These are phyloP conservation scores for Microcyclosporella mali DNA, from an alignment of 2,329 filamentous ascomycete genomes.

Conservation along the genomic window DNA sequence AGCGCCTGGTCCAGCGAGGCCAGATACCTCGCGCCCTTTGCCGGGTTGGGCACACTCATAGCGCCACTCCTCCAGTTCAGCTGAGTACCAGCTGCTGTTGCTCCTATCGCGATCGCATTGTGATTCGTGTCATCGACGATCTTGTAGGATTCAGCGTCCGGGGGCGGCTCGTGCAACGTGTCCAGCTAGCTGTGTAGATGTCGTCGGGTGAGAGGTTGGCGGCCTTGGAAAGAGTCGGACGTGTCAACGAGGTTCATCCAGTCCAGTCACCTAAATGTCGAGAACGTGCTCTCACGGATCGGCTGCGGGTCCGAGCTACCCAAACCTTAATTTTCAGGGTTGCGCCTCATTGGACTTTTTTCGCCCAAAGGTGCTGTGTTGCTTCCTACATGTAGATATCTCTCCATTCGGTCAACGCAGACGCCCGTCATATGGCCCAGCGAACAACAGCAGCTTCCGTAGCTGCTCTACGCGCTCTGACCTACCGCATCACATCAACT, in stretches of 20 bases:
- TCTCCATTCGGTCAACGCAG: no score
- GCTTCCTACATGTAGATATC: no score
- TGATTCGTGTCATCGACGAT: not conserved
- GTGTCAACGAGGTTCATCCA: no score
- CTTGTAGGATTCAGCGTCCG: no score
- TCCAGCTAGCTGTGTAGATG: not conserved
- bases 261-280: not conserved
- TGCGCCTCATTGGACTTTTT: not conserved
- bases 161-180: no score
- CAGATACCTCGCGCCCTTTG: constrained; percentile 77
- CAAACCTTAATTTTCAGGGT: not conserved
- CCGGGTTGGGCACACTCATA: constrained; percentile 20
- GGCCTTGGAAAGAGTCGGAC: not conserved
- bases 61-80: constrained; percentile 23
- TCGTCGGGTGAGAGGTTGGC: not conserved
- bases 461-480: constrained; percentile 52
- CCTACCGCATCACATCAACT: constrained; percentile 64
- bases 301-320: not conserved
- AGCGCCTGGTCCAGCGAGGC: constrained; percentile 76
- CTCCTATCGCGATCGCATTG: constrained; percentile 16
- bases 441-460: constrained; percentile 32
- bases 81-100: constrained; percentile 5
- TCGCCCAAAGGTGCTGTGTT: no score
- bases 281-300: not conserved
- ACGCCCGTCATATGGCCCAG: constrained; percentile 9